Percentiles rank a stretch among this genome's conserved stretches.
Evolutionary conservation across 306 rosid species (phyloP).

Genomic region (Alnus rubra): DNA sequence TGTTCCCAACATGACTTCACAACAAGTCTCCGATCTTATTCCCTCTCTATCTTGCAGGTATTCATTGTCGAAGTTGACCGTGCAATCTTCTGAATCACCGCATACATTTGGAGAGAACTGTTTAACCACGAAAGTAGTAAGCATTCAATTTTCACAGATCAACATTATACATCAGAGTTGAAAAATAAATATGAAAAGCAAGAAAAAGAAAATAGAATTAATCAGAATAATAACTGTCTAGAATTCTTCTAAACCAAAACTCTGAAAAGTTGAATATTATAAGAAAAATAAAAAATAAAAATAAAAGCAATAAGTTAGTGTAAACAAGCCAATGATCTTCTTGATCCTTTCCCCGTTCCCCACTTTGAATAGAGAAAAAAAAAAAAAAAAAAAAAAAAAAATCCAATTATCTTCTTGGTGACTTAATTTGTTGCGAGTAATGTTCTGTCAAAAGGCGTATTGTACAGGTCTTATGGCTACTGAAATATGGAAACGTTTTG

Average conservation of each 20-base stretch:
- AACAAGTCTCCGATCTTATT: no score
- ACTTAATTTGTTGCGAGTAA: slow-evolving; percentile 3
- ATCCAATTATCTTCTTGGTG: background rate
- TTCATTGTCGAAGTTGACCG: no score
- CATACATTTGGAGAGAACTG: no score
- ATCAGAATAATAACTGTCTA: background rate
- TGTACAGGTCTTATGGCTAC: background rate
- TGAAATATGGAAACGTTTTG: background rate
- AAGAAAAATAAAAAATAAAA: background rate
- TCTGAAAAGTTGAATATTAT: background rate
- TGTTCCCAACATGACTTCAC: no score
- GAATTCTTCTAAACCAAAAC: background rate
- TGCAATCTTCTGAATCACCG: no score
- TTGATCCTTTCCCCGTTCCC: no score
- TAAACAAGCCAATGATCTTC: background rate
- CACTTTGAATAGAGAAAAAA: no score
- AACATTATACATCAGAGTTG: background rate
- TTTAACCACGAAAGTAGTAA: background rate
- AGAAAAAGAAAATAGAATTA: background rate
- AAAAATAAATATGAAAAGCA: background rate
- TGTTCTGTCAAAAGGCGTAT: slow-evolving; percentile 10
- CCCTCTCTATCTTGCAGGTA: no score
- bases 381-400: background rate
- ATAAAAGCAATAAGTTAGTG: background rate
- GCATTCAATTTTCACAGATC: background rate